phyloP scores from a whole-genome alignment of 2,329 filamentous ascomycete species.

The Aspergillus arachidicola region DNA sequence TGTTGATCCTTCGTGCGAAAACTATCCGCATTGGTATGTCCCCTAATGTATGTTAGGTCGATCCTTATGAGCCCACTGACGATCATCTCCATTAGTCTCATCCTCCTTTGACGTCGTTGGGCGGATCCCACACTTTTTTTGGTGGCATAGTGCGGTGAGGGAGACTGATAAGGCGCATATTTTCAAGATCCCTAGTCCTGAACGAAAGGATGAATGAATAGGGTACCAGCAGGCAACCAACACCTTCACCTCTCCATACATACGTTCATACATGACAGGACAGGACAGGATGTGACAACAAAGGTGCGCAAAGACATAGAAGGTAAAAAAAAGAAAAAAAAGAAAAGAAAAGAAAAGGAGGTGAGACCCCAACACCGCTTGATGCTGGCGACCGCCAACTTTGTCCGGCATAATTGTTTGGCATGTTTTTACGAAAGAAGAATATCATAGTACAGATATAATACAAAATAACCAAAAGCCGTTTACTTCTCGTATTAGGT shows the following conservation, averaged over 20 bases:
- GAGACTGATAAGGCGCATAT: not conserved
- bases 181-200: not conserved
- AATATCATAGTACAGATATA: not conserved
- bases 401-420: not conserved
- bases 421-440: not conserved
- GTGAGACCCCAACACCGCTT: not conserved
- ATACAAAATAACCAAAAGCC: not conserved
- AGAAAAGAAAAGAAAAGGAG: constrained; percentile 9
- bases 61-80: constrained; percentile 19
- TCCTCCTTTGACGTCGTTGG: constrained; percentile 18
- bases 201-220: constrained; percentile 6
- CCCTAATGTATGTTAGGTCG: constrained; percentile 21
- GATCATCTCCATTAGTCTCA: constrained; percentile 17
- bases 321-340: not conserved
- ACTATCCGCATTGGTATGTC: not conserved
- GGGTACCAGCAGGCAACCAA: constrained; percentile 2
- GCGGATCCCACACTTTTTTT: not conserved
- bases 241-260: not conserved
- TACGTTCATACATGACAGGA: not conserved
- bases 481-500: no score
- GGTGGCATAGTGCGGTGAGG: constrained; percentile 4
- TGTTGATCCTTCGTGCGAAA: not conserved
- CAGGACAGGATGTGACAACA: not conserved
- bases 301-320: not conserved
- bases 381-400: constrained; percentile 13